These are phyloP conservation scores for Peronospora belbahrii DNA, from an alignment of 352 stramenopile genomes.

Conservation along the genomic window DNA sequence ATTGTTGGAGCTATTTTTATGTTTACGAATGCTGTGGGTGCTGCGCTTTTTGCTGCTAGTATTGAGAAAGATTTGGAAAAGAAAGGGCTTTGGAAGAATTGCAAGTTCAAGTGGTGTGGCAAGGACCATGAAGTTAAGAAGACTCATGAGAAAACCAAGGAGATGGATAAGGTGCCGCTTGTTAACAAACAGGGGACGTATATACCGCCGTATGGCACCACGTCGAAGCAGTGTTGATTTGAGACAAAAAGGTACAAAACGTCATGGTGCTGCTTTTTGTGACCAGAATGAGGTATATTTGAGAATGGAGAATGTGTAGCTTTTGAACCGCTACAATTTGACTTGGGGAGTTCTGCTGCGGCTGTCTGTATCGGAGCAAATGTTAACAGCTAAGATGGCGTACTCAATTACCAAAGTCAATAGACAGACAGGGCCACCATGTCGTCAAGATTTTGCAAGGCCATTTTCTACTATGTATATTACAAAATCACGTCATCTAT, in stretches of 20 bases:
- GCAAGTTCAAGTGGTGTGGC: slow-evolving; percentile 13
- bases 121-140: slow-evolving; percentile 16
- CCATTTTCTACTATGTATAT: no score
- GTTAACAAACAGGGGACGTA: slow-evolving; percentile 26
- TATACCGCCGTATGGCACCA: slow-evolving; percentile 27
- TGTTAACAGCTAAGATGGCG: no score
- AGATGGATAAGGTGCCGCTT: slow-evolving; percentile 22
- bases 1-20: slow-evolving; percentile 42
- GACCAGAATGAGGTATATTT: neutral
- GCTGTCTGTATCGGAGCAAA: no score
- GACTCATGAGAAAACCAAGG: neutral
- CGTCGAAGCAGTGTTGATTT: slow-evolving; percentile 9
- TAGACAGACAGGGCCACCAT: no score
- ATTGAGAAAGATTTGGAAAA: slow-evolving; percentile 38
- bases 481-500: no score
- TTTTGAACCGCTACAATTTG: no score
- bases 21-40: slow-evolving; percentile 50
- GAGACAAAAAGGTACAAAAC: neutral
- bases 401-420: no score
- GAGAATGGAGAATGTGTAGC: no score
- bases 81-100: slow-evolving; percentile 9
- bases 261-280: neutral
- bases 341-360: no score
- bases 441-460: no score
- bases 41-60: slow-evolving; percentile 46